phyloP scores from a whole-genome alignment of 176 grass and related monocot genomes.

The Juncus inflexus region DNA sequence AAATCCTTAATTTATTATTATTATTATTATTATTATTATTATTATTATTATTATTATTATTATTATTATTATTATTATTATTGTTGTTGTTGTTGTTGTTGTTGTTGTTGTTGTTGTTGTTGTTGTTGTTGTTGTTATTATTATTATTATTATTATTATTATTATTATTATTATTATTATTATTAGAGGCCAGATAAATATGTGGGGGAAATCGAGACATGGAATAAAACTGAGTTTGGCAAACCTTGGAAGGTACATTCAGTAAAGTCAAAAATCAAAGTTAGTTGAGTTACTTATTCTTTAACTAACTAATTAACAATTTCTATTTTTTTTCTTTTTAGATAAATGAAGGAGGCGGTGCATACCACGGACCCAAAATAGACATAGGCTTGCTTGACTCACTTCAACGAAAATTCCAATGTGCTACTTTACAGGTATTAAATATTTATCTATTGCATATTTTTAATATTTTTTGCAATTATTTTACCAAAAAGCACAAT shows the following conservation, averaged over 20 bases:
- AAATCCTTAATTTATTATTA: not conserved
- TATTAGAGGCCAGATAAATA: conserved; percentile 90
- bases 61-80: conserved; percentile 21
- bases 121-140: no score
- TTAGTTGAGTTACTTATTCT: no score
- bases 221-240: conserved; percentile 96
- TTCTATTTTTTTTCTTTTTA: conserved; percentile 21
- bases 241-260: conserved; percentile 78
- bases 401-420: conserved; percentile 96
- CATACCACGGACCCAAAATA: conserved; percentile 96
- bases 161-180: not conserved
- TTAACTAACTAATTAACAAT: not conserved
- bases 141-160: conserved; percentile 2
- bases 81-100: no score
- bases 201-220: conserved; percentile 89
- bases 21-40: conserved; percentile 16
- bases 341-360: conserved; percentile 99
- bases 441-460: no score
- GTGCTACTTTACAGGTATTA: conserved; percentile 77
- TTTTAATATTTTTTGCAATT: no score
- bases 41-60: conserved; percentile 12
- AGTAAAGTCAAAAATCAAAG: no score
- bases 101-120: no score
- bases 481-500: no score
- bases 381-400: conserved; percentile 99